Conservation (phyloP, 2,329 filamentous ascomycete species). For the Botrytis galanthina region DNA sequence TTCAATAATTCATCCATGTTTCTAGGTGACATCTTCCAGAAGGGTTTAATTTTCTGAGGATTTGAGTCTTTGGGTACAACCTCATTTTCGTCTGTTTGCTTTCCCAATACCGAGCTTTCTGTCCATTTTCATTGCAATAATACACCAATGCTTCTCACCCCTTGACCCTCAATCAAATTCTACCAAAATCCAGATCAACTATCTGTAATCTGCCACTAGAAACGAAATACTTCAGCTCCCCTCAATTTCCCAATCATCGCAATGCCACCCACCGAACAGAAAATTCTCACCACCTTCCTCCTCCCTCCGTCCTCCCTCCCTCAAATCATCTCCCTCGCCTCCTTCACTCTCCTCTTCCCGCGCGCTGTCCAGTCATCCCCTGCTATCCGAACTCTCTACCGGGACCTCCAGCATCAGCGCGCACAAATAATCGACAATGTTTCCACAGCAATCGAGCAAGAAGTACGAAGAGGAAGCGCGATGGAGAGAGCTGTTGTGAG, state of each 20-base stretch:
- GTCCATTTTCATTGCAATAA: neutral
- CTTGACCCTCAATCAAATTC: neutral
- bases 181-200: neutral
- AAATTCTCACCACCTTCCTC: constrained; percentile 75
- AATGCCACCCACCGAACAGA: constrained; percentile 73
- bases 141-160: neutral
- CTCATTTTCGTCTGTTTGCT: neutral
- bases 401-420: constrained; percentile 74
- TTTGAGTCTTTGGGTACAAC: neutral
- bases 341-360: constrained; percentile 78
- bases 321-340: constrained; percentile 67
- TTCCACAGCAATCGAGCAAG: constrained; percentile 60
- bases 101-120: neutral
- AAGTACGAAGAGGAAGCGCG: constrained; percentile 58
- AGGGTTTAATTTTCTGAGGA: neutral
- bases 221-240: neutral
- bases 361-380: constrained; percentile 44
- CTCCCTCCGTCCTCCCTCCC: constrained; percentile 73
- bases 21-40: neutral
- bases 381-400: constrained; percentile 56
- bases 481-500: constrained; percentile 58
- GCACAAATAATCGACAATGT: constrained; percentile 67
- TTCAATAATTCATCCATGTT: neutral
- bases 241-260: constrained; percentile 24
- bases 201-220: neutral